phyloP scores from a whole-genome alignment of 2,329 filamentous ascomycete genomes.

The Fusarium palustre region DNA sequence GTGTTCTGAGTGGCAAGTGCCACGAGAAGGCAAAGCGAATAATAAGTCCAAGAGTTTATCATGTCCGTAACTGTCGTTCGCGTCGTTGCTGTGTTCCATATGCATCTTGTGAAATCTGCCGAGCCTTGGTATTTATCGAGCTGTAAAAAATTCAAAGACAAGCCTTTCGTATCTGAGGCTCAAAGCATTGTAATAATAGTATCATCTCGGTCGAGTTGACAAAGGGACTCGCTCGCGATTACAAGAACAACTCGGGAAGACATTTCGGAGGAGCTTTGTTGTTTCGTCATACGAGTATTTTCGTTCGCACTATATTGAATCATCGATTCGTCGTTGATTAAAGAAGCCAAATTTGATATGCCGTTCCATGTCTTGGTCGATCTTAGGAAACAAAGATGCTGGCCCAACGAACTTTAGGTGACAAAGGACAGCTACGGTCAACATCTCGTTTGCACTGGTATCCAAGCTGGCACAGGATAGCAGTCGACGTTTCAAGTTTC shows the following conservation, averaged over 20 bases:
- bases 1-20: background rate
- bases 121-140: background rate
- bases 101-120: conserved; percentile 3
- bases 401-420: background rate
- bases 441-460: conserved; percentile 14
- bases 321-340: background rate
- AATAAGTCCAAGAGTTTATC: conserved; percentile 4
- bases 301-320: background rate
- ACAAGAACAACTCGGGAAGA: background rate
- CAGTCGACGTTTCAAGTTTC: conserved; percentile 11
- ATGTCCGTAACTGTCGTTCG: conserved; percentile 5
- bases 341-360: conserved; percentile 2
- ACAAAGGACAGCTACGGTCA: conserved; percentile 23
- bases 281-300: conserved; percentile 7
- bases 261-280: conserved; percentile 11
- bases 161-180: background rate
- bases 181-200: conserved; percentile 24
- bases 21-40: conserved; percentile 17
- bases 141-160: conserved; percentile 10
- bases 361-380: conserved; percentile 5
- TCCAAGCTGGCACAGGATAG: background rate
- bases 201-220: conserved; percentile 11
- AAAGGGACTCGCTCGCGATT: conserved; percentile 19
- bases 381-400: conserved; percentile 23
- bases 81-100: conserved; percentile 15